A percentile compares a stretch with the other conserved stretches of the same genome.
These are phyloP conservation scores for Leccinum brunneo-olivaceum DNA, from an alignment of 1,284 basidiomycete species.

Conservation along the genomic window DNA sequence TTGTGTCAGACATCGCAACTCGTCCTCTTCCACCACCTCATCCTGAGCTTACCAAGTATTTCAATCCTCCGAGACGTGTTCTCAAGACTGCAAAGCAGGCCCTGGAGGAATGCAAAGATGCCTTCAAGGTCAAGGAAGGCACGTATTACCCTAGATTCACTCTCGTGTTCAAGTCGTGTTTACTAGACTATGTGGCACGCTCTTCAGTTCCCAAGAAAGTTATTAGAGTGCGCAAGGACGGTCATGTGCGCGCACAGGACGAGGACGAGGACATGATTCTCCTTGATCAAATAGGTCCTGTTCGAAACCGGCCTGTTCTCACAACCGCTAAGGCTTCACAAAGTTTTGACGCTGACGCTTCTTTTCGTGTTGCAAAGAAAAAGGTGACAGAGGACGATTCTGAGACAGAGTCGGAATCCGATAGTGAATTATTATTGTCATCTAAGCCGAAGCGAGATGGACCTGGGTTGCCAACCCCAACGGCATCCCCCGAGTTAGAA, in stretches of 20 bases:
- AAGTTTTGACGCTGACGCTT: not conserved
- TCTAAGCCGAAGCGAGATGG: slow-evolving; percentile 14
- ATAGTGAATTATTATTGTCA: slow-evolving; percentile 29
- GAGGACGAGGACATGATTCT: slow-evolving; percentile 60
- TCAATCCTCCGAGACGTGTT: slow-evolving; percentile 68
- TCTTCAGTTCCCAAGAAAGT: slow-evolving; percentile 53
- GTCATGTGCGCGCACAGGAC: slow-evolving; percentile 52
- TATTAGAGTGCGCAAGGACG: slow-evolving; percentile 46
- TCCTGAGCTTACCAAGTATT: slow-evolving; percentile 76
- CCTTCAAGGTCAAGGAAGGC: slow-evolving; percentile 74
- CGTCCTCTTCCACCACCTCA: slow-evolving; percentile 82
- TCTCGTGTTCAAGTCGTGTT: not conserved
- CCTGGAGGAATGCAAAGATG: slow-evolving; percentile 55
- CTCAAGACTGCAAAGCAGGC: slow-evolving; percentile 52
- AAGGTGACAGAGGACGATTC: slow-evolving; percentile 31
- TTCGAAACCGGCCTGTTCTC: slow-evolving; percentile 15
- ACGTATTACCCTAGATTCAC: slow-evolving; percentile 11
- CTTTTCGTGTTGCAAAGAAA: slow-evolving; percentile 24
- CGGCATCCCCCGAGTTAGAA: slow-evolving; percentile 40
- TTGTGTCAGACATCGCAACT: slow-evolving; percentile 65
- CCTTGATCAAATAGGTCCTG: slow-evolving; percentile 44
- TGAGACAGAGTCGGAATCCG: slow-evolving; percentile 40
- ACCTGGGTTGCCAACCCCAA: slow-evolving; percentile 40
- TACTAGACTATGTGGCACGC: slow-evolving; percentile 2
- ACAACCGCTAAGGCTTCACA: slow-evolving; percentile 6